Evolutionary conservation across 23 red algal species (phyloP).

Genomic region (Gracilaria caudata): DNA sequence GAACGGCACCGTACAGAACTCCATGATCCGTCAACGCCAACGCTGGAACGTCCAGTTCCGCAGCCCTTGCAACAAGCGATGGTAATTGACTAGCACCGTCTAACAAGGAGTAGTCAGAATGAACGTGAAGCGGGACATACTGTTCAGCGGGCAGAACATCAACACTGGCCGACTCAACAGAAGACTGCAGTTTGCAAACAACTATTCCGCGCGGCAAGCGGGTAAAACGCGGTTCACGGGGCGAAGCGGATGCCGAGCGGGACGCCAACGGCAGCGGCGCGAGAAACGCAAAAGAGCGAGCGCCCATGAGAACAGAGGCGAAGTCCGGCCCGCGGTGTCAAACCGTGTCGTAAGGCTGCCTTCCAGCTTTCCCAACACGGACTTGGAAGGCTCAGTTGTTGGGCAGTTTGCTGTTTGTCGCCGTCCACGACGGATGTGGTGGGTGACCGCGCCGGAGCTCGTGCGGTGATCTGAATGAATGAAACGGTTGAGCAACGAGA

Average conservation of each 20-base stretch:
- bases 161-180: background rate
- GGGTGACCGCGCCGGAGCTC: too few species aligned
- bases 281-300: slow-evolving; percentile 9
- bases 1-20: slow-evolving; percentile 86
- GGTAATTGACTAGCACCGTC: slow-evolving; percentile 92
- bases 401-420: too few species aligned
- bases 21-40: slow-evolving; percentile 96
- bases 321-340: background rate
- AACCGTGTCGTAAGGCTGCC: background rate
- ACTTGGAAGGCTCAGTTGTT: background rate
- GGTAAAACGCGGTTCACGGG: background rate
- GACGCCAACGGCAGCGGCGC: background rate
- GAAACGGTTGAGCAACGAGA: background rate
- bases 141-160: slow-evolving; percentile 24
- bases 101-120: slow-evolving; percentile 92
- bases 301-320: background rate
- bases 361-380: background rate
- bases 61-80: slow-evolving; percentile 77
- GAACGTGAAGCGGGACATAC: slow-evolving; percentile 92
- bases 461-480: background rate
- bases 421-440: too few species aligned
- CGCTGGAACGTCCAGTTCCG: slow-evolving; percentile 78
- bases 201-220: background rate
- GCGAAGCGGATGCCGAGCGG: background rate
- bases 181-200: background rate